Conservation (phyloP, 2,329 filamentous ascomycete genomes). For the Xylaria sp. region DNA sequence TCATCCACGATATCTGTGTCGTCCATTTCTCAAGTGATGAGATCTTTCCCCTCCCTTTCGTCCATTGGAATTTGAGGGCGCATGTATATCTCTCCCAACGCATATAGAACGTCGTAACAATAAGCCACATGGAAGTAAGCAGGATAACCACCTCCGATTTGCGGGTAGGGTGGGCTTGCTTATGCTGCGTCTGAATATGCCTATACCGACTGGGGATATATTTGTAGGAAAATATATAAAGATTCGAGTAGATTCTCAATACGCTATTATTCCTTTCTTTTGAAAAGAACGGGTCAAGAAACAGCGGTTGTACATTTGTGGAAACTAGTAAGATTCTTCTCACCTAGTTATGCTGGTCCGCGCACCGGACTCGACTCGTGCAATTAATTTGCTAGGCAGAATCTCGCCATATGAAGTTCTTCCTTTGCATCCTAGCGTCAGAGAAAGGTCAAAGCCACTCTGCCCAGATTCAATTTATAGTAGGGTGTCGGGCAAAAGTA, state of each 20-base stretch:
- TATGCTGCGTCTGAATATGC: background rate
- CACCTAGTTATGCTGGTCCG: background rate
- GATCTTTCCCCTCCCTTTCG: background rate
- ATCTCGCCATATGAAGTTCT: background rate
- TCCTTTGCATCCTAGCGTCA: background rate
- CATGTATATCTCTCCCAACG: background rate
- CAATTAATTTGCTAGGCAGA: background rate
- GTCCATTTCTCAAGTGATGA: background rate
- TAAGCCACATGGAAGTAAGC: background rate
- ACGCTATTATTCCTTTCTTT: background rate
- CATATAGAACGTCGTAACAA: background rate
- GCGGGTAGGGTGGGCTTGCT: background rate
- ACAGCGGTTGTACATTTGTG: slow-evolving; percentile 4
- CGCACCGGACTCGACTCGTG: background rate
- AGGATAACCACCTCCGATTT: background rate
- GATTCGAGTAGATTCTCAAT: background rate
- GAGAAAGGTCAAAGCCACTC: background rate
- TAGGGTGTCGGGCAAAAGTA: background rate
- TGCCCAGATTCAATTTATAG: slow-evolving; percentile 3
- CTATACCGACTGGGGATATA: slow-evolving; percentile 1
- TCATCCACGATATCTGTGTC: background rate
- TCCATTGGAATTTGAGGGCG: slow-evolving; percentile 2
- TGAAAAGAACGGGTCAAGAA: background rate
- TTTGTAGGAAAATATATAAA: background rate
- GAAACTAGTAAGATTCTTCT: slow-evolving; percentile 9